Evolutionary conservation across 2,329 filamentous ascomycete genomes (phyloP), one percentile per base, ranked within the genome.

Genomic region (Cadophora luteo-olivacea): DNA sequence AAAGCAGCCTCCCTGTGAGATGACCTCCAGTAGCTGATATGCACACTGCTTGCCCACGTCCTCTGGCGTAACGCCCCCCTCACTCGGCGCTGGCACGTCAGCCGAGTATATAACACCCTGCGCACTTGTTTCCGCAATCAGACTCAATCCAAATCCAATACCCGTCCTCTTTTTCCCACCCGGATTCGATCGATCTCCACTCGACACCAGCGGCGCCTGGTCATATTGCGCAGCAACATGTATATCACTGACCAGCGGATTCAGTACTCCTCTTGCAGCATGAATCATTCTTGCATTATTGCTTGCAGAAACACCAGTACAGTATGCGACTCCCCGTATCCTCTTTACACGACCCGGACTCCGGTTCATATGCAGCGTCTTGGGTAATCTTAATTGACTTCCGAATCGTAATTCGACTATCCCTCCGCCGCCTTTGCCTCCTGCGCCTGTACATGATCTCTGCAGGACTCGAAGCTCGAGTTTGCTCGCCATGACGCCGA

Each of bases 251-350:
- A 92, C 91, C 67, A 99, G 86, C 4, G 89, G 85, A 79, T 99
- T 99, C 58, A 99, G 84, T 12, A 99, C 86, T 60, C 93, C 93
- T 74, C 95, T 86, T 12, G 94, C 94, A 2, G 91, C 88, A 77
- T 97, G 92, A 77, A 98, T 99, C 92, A 97, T 97, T 72, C 96
- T 87, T 70, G 91, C 92, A 78, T 98, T 99, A 79, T 97, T 97
- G 61, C 91, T 94, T 0, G 92, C 95, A 12, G 92, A 92, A 0
- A 98, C 94, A 58, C 97, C 96, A 0, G 93, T 94, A 66, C 92
- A 92, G 81, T 98, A 99, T 60, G 96, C 94, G 54, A 99, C 96
- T 68, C 96, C 96, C 67, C 95, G 87, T 73, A 99, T 92, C 74
- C 90, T 89, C 85, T 94, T 95, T 76, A 99, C 91, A 66, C 92